Conservation (phyloP, 352 stramenopile species). For the Phytophthora europaea region DNA sequence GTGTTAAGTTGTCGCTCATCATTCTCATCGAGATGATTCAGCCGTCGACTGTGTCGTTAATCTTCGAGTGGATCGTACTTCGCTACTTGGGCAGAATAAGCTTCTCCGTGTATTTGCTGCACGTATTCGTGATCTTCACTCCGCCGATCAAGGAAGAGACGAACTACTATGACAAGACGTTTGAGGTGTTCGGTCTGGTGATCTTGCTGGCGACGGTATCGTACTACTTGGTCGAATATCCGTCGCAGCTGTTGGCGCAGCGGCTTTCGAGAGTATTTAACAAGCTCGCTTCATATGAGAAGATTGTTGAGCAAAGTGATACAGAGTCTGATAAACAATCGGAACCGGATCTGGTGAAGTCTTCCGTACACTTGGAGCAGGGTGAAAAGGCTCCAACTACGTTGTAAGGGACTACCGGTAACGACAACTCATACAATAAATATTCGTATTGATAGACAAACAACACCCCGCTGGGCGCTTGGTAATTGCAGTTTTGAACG, state of each 20-base stretch:
- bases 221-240: slow-evolving; percentile 50
- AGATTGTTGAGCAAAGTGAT: slow-evolving; percentile 20
- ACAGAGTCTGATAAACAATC: slow-evolving; percentile 12
- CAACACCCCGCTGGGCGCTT: too few species aligned
- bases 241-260: slow-evolving; percentile 30
- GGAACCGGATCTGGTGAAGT: not conserved
- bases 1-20: slow-evolving; percentile 18
- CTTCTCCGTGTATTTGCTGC: slow-evolving; percentile 51
- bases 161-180: slow-evolving; percentile 29
- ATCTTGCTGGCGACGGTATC: slow-evolving; percentile 37
- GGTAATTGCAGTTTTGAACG: too few species aligned
- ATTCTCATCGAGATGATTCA: slow-evolving; percentile 44
- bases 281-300: slow-evolving; percentile 20
- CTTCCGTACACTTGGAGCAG: not conserved
- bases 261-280: slow-evolving; percentile 13
- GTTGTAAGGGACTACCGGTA: slow-evolving; percentile 4
- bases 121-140: slow-evolving; percentile 47
- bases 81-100: slow-evolving; percentile 47
- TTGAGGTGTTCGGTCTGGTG: slow-evolving; percentile 33
- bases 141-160: slow-evolving; percentile 8
- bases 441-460: not conserved
- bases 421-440: not conserved
- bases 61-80: slow-evolving; percentile 48
- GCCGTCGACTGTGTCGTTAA: slow-evolving; percentile 22
- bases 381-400: not conserved